Conservation (phyloP, 805 yeast species). For the Saccharomycopsis fibuligera region DNA sequence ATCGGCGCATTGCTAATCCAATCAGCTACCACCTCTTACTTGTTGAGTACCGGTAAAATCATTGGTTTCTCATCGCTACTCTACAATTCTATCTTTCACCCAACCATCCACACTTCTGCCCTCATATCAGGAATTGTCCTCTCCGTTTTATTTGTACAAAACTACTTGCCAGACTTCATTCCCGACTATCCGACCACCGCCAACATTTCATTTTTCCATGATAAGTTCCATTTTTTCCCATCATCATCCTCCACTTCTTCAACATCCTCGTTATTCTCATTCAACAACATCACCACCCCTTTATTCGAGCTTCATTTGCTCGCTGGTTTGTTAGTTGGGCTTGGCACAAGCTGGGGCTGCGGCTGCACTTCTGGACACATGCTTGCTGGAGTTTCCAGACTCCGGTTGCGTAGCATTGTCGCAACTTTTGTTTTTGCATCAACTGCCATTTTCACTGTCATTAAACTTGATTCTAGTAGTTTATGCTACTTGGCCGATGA, state of each 20-base stretch:
- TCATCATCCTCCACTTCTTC: no score
- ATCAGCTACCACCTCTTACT: slow-evolving; percentile 37
- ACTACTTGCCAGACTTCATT: slow-evolving; percentile 28
- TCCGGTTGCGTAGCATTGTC: slow-evolving; percentile 37
- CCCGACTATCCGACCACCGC: slow-evolving; percentile 1
- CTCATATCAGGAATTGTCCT: slow-evolving; percentile 32
- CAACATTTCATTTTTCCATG: background rate
- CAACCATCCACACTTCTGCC: slow-evolving; percentile 26
- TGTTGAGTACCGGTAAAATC: slow-evolving; percentile 34
- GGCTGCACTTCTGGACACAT: slow-evolving; percentile 56
- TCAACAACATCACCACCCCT: background rate
- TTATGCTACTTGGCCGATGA: background rate
- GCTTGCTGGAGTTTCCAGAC: slow-evolving; percentile 43
- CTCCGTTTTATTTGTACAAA: slow-evolving; percentile 26
- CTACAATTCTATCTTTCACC: slow-evolving; percentile 27
- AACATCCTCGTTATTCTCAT: background rate
- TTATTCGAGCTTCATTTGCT: background rate
- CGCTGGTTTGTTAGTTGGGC: slow-evolving; percentile 40
- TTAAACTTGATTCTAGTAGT: background rate
- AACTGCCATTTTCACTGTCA: slow-evolving; percentile 28
- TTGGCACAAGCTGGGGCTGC: slow-evolving; percentile 41
- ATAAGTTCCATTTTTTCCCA: background rate
- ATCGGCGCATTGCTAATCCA: slow-evolving; percentile 44
- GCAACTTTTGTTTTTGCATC: slow-evolving; percentile 37
- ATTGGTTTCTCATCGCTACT: slow-evolving; percentile 43